Percentiles rank a stretch among this genome's conserved stretches.
phyloP scores from a whole-genome alignment of 1,284 basidiomycete genomes.

The Puccinia coronata region DNA sequence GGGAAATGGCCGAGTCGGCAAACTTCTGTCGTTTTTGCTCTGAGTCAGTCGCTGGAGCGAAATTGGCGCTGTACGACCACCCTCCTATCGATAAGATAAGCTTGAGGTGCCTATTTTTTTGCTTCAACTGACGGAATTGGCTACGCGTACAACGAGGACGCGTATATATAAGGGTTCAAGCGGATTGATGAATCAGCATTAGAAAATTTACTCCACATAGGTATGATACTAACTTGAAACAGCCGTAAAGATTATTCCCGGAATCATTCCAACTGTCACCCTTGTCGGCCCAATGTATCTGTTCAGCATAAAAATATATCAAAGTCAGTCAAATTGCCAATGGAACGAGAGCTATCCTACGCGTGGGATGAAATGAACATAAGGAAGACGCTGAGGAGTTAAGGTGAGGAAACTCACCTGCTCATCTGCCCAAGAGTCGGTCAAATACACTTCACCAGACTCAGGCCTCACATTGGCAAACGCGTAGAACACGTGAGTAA shows the following conservation, averaged over 20 bases:
- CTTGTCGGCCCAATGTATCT: conserved; percentile 56
- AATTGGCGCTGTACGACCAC: conserved; percentile 59
- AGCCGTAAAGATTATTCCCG: conserved; percentile 57
- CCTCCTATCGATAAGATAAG: conserved; percentile 58
- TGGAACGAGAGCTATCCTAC: not conserved
- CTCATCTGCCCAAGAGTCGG: conserved; percentile 59
- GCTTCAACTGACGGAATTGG: conserved; percentile 55
- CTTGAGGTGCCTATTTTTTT: conserved; percentile 57
- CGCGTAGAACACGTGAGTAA: conserved; percentile 59
- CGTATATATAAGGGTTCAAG: too few species aligned
- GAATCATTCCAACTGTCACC: conserved; percentile 57
- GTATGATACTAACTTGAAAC: conserved; percentile 55
- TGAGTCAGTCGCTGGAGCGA: conserved; percentile 55
- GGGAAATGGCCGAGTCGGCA: conserved; percentile 54
- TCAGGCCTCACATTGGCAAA: conserved; percentile 58
- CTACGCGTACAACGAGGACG: not conserved
- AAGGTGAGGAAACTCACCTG: conserved; percentile 21
- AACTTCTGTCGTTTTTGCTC: conserved; percentile 54
- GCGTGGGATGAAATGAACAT: not conserved
- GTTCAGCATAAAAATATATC: not conserved
- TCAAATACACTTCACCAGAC: conserved; percentile 57
- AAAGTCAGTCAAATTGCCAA: not conserved
- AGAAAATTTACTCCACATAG: not conserved
- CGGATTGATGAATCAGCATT: not conserved
- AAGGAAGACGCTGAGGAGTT: not conserved